Evolutionary conservation across 441 rosid species (phyloP), one percentile per base, ranked within the genome.

Genomic region (Lepidium campestre): DNA sequence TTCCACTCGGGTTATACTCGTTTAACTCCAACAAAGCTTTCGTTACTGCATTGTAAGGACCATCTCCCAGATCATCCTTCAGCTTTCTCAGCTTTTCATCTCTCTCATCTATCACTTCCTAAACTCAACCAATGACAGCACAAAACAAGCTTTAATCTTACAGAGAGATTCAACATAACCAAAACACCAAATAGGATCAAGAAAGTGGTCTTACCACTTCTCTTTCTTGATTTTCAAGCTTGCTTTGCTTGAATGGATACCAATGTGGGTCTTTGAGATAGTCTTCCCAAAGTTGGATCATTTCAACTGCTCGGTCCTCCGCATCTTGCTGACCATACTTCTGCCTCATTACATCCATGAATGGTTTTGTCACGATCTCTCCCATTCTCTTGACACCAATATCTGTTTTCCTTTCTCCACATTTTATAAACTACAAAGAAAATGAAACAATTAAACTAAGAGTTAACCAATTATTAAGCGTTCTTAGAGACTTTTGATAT

Each of bases 331-430:
- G 85, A 27, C 52, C 67, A 58, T 85, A 93, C 78, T 68, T 89
- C 71, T 67, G 75, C 81, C 86, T 88, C 91, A 91, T 81, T 63
- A 79, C 93, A 74, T 81, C 90, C 59, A 78, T 58, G 77, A 94
- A 94, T 4, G 97, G 96, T 74, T 75, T 79, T 19, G 65, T 61
- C 42, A 86, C 89, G 27, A 94, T 89, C 72, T 91, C 96, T 67
- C 99, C 97, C 98, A 94, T 91, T 70, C 96, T 84, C 85, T 86
- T 94, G 22, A 94, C 83, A 40, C 93, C 84, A 54, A 93, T 86
- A 46, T 60, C 55, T 62, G 58, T 7, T 32, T 62, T 56, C 65
- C 54, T 37, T 18, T 74, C 77, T 74, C 31, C 31, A 6, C 31
- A 27, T 0, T 47, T 68, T 27, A 68, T 20, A 4, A 61, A 56